A percentile compares a stretch with the other conserved stretches of the same genome.
phyloP scores from a whole-genome alignment of 495 filamentous ascomycete species.

The Annulohypoxylon maeteangense region DNA sequence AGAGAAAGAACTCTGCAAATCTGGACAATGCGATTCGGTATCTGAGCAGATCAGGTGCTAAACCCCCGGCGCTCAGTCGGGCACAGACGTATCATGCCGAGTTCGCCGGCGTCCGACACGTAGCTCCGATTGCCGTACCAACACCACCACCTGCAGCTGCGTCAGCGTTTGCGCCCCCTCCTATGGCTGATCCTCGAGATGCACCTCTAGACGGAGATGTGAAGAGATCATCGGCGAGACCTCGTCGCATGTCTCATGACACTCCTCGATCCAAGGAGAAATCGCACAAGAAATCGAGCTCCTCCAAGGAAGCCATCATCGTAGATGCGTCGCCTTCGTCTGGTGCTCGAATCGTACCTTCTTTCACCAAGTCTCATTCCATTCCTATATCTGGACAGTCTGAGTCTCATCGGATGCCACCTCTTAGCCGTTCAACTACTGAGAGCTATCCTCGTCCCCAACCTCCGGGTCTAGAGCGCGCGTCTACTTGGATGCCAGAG shows the following conservation, averaged over 20 bases:
- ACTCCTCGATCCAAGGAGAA: slow-evolving; percentile 51
- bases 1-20: slow-evolving; percentile 42
- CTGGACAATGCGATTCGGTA: slow-evolving; percentile 45
- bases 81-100: slow-evolving; percentile 46
- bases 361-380: slow-evolving; percentile 49
- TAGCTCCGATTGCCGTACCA: slow-evolving; percentile 50
- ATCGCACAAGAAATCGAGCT: slow-evolving; percentile 45
- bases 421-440: slow-evolving; percentile 33
- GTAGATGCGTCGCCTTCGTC: slow-evolving; percentile 38
- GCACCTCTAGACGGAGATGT: slow-evolving; percentile 38
- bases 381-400: slow-evolving; percentile 47
- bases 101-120: slow-evolving; percentile 32
- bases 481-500: slow-evolving; percentile 37
- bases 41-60: slow-evolving; percentile 42
- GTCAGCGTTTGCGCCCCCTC: slow-evolving; percentile 39
- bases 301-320: slow-evolving; percentile 44
- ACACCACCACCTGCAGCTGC: slow-evolving; percentile 46
- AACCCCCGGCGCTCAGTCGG: slow-evolving; percentile 38
- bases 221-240: slow-evolving; percentile 49
- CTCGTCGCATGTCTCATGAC: slow-evolving; percentile 57
- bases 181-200: slow-evolving; percentile 31
- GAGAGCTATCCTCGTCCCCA: slow-evolving; percentile 38
- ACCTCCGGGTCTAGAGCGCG: slow-evolving; percentile 29
- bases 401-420: slow-evolving; percentile 40
- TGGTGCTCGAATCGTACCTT: slow-evolving; percentile 43